phyloP scores from a whole-genome alignment of 768 basidiomycete species.

The Coprinopsis strossmayeri region DNA sequence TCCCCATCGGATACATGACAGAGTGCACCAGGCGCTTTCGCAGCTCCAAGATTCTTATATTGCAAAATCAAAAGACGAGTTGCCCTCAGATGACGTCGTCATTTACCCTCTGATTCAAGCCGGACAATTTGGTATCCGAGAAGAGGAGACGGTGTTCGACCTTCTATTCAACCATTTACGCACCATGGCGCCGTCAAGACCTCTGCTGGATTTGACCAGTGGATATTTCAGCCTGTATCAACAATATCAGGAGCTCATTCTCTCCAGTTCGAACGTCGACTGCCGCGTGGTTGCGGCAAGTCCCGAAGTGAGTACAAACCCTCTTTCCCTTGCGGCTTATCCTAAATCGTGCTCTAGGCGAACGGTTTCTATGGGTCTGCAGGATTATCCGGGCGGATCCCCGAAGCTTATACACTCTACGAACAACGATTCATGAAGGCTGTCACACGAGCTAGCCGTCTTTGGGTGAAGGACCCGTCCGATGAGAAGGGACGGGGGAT shows the following conservation, averaged over 20 bases:
- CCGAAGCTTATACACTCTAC: constrained; percentile 88
- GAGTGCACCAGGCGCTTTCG: constrained; percentile 49
- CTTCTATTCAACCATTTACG: constrained; percentile 51
- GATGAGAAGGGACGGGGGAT: constrained; percentile 42
- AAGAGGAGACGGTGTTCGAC: constrained; percentile 67
- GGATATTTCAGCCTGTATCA: constrained; percentile 91
- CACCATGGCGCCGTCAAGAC: constrained; percentile 18
- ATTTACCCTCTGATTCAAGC: constrained; percentile 85
- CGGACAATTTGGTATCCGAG: constrained; percentile 78
- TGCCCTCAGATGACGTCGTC: constrained; percentile 28
- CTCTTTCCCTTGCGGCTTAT: neutral
- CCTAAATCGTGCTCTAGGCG: constrained; percentile 53
- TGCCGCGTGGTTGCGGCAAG: constrained; percentile 79
- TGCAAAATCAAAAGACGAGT: neutral
- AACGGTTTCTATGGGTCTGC: constrained; percentile 92
- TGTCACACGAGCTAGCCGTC: constrained; percentile 40
- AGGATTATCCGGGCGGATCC: constrained; percentile 89
- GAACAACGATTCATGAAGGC: constrained; percentile 80
- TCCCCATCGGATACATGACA: constrained; percentile 62
- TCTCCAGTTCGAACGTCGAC: constrained; percentile 47
- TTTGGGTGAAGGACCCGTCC: constrained; percentile 23
- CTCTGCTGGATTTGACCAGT: constrained; percentile 78
- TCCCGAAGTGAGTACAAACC: constrained; percentile 59
- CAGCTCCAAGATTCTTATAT: constrained; percentile 49
- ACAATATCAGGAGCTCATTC: constrained; percentile 68